These are phyloP conservation scores for Pisolithus orientalis DNA, from an alignment of 768 basidiomycete species.

Conservation along the genomic window DNA sequence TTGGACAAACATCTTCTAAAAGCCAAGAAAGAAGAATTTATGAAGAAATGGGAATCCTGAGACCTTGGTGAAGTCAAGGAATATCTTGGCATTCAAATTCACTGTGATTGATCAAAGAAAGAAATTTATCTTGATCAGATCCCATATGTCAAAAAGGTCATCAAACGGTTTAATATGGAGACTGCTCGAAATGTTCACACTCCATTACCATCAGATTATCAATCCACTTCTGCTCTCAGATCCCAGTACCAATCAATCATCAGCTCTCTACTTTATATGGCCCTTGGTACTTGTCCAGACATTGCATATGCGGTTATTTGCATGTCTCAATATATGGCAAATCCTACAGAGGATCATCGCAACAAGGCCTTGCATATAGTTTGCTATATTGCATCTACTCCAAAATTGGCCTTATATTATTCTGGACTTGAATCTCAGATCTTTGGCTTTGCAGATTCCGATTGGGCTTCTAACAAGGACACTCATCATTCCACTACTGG, in stretches of 20 bases:
- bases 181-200: conserved; percentile 1
- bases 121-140: conserved; percentile 1
- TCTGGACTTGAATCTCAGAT: too few species aligned
- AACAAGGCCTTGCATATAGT: too few species aligned
- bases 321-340: conserved; percentile 14
- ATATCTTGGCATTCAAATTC: neutral
- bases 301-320: conserved; percentile 21
- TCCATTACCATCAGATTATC: conserved; percentile 1
- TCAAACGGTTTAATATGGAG: neutral
- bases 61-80: neutral
- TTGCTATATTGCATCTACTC: too few species aligned
- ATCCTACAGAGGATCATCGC: neutral
- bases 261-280: conserved; percentile 26
- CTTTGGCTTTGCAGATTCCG: too few species aligned
- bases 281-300: conserved; percentile 24
- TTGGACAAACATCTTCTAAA: neutral
- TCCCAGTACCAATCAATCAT: conserved; percentile 14
- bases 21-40: neutral
- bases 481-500: too few species aligned
- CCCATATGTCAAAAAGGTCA: conserved; percentile 6
- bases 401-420: too few species aligned
- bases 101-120: neutral
- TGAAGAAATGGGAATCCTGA: neutral
- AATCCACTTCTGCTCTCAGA: too few species aligned
- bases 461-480: too few species aligned